These are phyloP conservation scores for Rauvolfia tetraphylla DNA, from an alignment of 257 asterid genomes.

Conservation along the genomic window DNA sequence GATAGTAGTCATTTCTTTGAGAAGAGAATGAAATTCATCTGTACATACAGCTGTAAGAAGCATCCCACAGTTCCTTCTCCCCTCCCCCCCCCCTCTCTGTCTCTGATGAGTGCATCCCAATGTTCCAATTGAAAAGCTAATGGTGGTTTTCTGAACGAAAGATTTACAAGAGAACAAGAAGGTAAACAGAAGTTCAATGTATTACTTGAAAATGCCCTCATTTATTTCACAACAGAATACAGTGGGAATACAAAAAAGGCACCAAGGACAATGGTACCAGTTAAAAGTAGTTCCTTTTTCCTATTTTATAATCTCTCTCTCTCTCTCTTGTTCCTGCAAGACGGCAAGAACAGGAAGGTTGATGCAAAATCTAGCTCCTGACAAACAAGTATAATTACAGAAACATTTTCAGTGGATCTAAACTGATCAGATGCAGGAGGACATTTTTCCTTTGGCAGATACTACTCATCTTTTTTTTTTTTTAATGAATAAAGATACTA, in stretches of 20 bases:
- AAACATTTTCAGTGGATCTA: neutral
- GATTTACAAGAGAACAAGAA: neutral
- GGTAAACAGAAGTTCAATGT: neutral
- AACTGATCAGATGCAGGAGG: neutral
- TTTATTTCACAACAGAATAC: neutral
- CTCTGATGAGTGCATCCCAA: no score
- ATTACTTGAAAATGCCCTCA: neutral
- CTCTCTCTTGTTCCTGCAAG: neutral
- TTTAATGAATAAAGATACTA: no score
- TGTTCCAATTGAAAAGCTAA: neutral
- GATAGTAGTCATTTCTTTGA: neutral
- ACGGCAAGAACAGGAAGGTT: neutral
- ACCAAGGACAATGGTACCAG: neutral
- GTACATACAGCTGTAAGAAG: neutral
- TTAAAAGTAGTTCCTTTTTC: neutral
- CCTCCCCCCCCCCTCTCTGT: no score
- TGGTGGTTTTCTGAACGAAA: neutral
- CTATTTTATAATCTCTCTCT: neutral
- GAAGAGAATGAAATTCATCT: neutral
- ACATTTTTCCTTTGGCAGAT: neutral
- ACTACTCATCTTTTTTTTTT: neutral
- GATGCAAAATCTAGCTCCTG: neutral
- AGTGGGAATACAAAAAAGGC: neutral
- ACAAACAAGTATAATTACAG: neutral
- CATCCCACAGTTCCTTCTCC: no score